Evolutionary conservation across 768 basidiomycete genomes (phyloP), one percentile per base, ranked within the genome.

Genomic region (Mycena olivaceomarginata): DNA sequence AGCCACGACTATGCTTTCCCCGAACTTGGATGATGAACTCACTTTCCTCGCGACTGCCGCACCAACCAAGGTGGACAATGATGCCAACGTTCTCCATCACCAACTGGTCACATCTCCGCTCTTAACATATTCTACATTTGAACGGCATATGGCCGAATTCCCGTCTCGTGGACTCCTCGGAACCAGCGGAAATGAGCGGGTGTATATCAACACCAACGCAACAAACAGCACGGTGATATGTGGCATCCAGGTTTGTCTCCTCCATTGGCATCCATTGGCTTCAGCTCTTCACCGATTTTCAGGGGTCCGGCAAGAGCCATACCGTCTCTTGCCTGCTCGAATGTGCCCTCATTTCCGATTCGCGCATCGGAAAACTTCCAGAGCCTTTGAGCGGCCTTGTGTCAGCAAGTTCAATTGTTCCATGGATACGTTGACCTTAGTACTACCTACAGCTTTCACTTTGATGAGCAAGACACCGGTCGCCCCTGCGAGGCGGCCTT

Each of bases 101-200:
- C 64, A 65, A 22, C 64, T 65, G 41, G n/a, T 65, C 41, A 65
- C 64, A 2, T 65, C 64, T 22, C 64, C 48, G 48, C 48, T 51
- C 13, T 20, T 51, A 5, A 51, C 48, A 5, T 51, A 51, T 51
- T 51, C 48, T 51, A 20, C 48, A 51, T 51, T 43, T 43, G 43
- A 43, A 43, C 43, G 43, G 43, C 43, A 43, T 43, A 43, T 43
- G 43, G 43, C 43, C 43, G 43, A 43, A 43, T 43, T 43, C 43
- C 43, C 43, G 43, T 43, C 43, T 43, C 43, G 43, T 43, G 43
- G 43, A 43, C 43, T 43, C 43, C 6, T 43, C 12, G 43, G 43
- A 43, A 43, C 43, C 43, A 43, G 43, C 43, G 43, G 43, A 43
- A 6, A 43, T 43, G 43, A 43, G 43, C 43, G 43, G 6, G 43